phyloP scores from a whole-genome alignment of 2,329 filamentous ascomycete species.

The Blastomyces emzantsi region DNA sequence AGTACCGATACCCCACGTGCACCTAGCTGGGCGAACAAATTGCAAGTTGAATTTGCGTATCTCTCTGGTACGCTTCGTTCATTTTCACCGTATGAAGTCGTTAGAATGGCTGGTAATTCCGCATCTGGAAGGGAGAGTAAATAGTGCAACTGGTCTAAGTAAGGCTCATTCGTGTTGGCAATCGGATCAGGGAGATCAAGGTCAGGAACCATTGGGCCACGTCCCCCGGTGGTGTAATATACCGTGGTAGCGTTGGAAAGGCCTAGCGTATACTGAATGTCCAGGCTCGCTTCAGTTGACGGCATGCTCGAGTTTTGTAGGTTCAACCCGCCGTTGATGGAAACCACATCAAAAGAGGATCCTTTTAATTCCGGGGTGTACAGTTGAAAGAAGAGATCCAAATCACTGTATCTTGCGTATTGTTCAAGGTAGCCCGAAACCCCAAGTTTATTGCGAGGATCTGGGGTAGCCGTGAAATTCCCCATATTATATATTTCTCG shows the following conservation, averaged over 20 bases:
- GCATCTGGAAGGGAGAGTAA: slow-evolving; percentile 46
- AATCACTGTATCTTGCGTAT: slow-evolving; percentile 46
- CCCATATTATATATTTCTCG: slow-evolving; percentile 42
- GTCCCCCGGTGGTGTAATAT: slow-evolving; percentile 53
- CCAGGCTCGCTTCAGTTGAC: slow-evolving; percentile 53
- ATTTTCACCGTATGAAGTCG: slow-evolving; percentile 60
- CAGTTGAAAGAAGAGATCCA: slow-evolving; percentile 46
- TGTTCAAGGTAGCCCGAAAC: slow-evolving; percentile 44
- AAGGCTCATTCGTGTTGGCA: slow-evolving; percentile 55
- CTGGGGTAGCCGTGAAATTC: slow-evolving; percentile 32
- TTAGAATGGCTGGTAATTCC: slow-evolving; percentile 55
- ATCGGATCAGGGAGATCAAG: slow-evolving; percentile 31
- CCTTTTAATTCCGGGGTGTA: slow-evolving; percentile 47
- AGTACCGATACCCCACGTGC: slow-evolving; percentile 59
- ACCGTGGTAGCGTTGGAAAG: slow-evolving; percentile 47
- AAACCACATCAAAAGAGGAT: slow-evolving; percentile 48
- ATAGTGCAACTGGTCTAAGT: slow-evolving; percentile 54
- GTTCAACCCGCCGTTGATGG: slow-evolving; percentile 49
- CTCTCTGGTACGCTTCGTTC: slow-evolving; percentile 52
- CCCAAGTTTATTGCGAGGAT: slow-evolving; percentile 35
- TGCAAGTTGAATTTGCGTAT: slow-evolving; percentile 55
- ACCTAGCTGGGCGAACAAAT: slow-evolving; percentile 56
- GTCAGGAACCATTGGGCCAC: slow-evolving; percentile 44
- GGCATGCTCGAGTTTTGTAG: slow-evolving; percentile 36
- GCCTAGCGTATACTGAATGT: slow-evolving; percentile 52